Evolutionary conservation across 2,329 filamentous ascomycete species (phyloP).

Genomic region (Cladobotryum mycophilum): DNA sequence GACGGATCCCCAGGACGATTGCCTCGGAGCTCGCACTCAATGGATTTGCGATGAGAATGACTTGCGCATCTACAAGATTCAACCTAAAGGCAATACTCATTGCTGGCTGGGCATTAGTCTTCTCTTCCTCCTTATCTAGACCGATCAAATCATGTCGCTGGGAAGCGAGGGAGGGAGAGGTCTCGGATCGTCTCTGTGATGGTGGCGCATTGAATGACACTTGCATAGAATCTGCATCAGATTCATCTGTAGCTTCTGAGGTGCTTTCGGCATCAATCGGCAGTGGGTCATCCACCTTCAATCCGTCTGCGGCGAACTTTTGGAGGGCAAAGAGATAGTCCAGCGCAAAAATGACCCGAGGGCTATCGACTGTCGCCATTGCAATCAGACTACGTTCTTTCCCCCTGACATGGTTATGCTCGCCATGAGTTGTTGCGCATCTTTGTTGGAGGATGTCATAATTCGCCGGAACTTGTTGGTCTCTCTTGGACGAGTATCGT

Average conservation of each 20-base stretch:
- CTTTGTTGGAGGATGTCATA: constrained; percentile 93
- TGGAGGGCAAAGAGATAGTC: constrained; percentile 93
- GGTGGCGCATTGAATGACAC: constrained; percentile 32
- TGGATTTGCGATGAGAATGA: constrained; percentile 94
- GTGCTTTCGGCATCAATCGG: constrained; percentile 47
- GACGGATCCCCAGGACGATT: constrained; percentile 90
- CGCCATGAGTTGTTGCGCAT: constrained; percentile 97
- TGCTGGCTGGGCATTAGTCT: constrained; percentile 22
- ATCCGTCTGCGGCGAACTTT: constrained; percentile 67
- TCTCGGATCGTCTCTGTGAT: constrained; percentile 22
- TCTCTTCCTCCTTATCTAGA: constrained; percentile 10
- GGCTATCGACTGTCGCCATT: constrained; percentile 90
- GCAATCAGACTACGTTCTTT: constrained; percentile 76
- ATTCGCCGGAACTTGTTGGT: constrained; percentile 96
- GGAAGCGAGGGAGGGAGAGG: constrained; percentile 22
- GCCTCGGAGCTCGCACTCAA: constrained; percentile 86
- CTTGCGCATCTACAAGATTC: constrained; percentile 91
- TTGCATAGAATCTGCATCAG: constrained; percentile 53
- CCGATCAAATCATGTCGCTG: constrained; percentile 17
- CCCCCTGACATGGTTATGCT: constrained; percentile 85
- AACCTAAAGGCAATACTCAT: constrained; percentile 83
- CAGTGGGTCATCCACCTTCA: constrained; percentile 53
- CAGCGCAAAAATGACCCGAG: constrained; percentile 86
- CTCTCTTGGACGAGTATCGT: constrained; percentile 81
- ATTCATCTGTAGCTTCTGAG: constrained; percentile 51